Percentiles rank a stretch among this genome's conserved stretches.
These are phyloP conservation scores for Gillenia trifoliata DNA, from an alignment of 306 rosid genomes.

Conservation along the genomic window DNA sequence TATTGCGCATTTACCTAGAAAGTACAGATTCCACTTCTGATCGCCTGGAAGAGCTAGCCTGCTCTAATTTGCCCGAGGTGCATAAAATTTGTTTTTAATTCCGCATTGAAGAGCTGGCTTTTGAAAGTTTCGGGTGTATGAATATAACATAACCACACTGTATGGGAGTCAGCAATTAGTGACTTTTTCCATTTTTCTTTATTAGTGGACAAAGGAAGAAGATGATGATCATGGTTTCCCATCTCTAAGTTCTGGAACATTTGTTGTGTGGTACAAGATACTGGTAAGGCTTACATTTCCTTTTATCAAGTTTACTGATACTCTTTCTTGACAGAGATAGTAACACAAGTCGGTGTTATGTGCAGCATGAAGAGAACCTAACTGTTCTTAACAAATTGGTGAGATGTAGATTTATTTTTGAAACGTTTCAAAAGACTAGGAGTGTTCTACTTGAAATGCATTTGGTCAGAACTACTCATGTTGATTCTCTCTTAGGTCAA, in stretches of 20 bases:
- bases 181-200: background rate
- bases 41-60: slow-evolving; percentile 24
- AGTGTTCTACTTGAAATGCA: background rate
- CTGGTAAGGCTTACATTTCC: slow-evolving; percentile 24
- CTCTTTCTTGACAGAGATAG: slow-evolving; percentile 11
- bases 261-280: slow-evolving; percentile 33
- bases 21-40: slow-evolving; percentile 31
- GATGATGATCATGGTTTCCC: slow-evolving; percentile 29
- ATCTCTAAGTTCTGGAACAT: slow-evolving; percentile 32
- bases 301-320: background rate
- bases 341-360: slow-evolving; percentile 15
- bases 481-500: slow-evolving; percentile 21
- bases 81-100: background rate
- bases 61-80: slow-evolving; percentile 31
- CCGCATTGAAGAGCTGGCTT: no score
- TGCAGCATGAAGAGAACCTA: slow-evolving; percentile 46
- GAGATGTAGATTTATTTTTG: slow-evolving; percentile 14
- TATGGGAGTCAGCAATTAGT: background rate
- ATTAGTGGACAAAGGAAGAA: slow-evolving; percentile 12
- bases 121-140: no score
- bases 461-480: background rate
- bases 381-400: slow-evolving; percentile 31
- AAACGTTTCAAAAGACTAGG: background rate
- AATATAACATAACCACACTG: background rate
- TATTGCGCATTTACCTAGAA: slow-evolving; percentile 36